These are phyloP conservation scores for Dichomitus squalens DNA, from an alignment of 1,284 basidiomycete species.

Conservation along the genomic window DNA sequence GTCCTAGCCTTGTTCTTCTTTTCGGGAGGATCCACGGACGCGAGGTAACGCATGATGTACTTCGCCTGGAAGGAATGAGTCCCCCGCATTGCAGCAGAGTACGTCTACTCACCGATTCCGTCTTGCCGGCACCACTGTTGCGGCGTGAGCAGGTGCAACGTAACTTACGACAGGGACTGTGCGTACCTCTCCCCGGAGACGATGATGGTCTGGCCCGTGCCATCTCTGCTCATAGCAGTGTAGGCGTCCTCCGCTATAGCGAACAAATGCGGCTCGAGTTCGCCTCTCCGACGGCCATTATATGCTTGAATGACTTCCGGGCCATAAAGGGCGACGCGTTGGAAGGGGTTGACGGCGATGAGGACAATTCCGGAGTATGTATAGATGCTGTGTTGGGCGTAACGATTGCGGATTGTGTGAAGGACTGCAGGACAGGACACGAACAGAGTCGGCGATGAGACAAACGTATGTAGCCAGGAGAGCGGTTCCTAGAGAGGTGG, in stretches of 20 bases:
- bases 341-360: conserved; percentile 99
- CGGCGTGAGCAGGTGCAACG: conserved; percentile 25
- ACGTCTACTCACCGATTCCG: conserved; percentile 79
- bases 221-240: conserved; percentile 95
- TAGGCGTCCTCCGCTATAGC: conserved; percentile 99
- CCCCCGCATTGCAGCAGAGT: not conserved
- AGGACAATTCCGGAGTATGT: conserved; percentile 98
- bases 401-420: conserved; percentile 96
- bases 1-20: conserved; percentile 62
- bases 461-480: not conserved
- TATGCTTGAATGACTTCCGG: conserved; percentile 98
- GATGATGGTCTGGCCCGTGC: conserved; percentile 97
- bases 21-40: conserved; percentile 91
- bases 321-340: conserved; percentile 90
- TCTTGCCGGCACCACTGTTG: conserved; percentile 95
- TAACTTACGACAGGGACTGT: conserved; percentile 24
- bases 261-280: conserved; percentile 97
- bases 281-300: conserved; percentile 89
- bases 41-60: conserved; percentile 99
- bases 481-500: not conserved
- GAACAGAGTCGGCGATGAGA: not conserved
- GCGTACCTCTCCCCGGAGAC: conserved; percentile 95
- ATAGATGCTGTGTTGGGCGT: conserved; percentile 97
- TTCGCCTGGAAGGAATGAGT: conserved; percentile 68
- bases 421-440: conserved; percentile 60